Conservation (phyloP, 2,329 filamentous ascomycete genomes). For the Colletotrichum echinochloae region DNA sequence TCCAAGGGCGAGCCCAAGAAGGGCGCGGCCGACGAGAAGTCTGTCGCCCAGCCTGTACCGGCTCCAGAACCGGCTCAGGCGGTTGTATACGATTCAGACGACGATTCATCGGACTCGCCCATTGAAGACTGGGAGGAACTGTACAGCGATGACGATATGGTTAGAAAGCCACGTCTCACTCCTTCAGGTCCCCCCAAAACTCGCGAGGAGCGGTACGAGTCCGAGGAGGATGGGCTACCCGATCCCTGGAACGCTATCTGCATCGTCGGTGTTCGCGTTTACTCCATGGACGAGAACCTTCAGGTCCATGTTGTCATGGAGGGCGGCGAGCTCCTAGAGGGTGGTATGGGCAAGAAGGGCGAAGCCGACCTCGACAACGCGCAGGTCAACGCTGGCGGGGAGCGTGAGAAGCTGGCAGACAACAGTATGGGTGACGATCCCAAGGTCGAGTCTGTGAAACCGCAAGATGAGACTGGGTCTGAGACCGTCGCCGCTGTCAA, state of each 20-base stretch:
- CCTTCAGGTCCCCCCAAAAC: conserved; percentile 50
- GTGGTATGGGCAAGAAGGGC: conserved; percentile 69
- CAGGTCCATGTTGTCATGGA: conserved; percentile 68
- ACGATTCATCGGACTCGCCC: conserved; percentile 70
- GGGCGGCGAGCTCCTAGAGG: conserved; percentile 64
- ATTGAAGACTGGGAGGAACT: conserved; percentile 70
- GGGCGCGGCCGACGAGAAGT: conserved; percentile 36
- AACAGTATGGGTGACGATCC: conserved; percentile 42
- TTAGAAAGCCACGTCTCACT: conserved; percentile 60
- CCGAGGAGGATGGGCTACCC: conserved; percentile 67
- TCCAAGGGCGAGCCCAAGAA: conserved; percentile 36
- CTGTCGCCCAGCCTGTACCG: conserved; percentile 36
- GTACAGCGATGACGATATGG: conserved; percentile 70
- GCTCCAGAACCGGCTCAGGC: conserved; percentile 19
- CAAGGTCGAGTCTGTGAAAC: not conserved
- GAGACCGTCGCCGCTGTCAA: not conserved
- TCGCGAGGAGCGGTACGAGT: conserved; percentile 58
- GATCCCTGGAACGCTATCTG: conserved; percentile 74
- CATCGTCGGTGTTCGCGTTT: conserved; percentile 71
- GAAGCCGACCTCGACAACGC: conserved; percentile 68
- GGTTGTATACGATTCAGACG: conserved; percentile 54
- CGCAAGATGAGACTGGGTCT: not conserved
- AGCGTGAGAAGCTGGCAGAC: conserved; percentile 47
- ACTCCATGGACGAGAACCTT: conserved; percentile 67
- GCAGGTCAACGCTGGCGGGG: conserved; percentile 66